Evolutionary conservation across 73 alveolate species (phyloP).

Genomic region (Paramecium primaurelia): DNA sequence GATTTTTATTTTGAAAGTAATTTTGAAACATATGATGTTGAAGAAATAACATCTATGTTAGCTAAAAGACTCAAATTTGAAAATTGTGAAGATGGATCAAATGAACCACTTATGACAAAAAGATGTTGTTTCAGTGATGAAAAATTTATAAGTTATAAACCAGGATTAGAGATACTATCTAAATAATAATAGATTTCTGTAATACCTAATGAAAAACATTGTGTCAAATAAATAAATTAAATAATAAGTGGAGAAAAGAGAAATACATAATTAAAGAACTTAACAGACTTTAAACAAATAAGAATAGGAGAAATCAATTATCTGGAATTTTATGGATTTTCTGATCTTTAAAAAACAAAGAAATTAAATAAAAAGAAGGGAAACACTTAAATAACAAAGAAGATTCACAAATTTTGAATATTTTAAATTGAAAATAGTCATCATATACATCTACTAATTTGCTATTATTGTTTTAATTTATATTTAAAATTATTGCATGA

Average conservation of each 20-base stretch:
- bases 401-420: neutral
- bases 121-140: neutral
- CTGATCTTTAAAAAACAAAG: neutral
- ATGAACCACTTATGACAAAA: neutral
- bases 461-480: neutral
- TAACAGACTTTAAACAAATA: neutral
- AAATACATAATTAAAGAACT: neutral
- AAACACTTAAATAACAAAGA: neutral
- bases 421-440: neutral
- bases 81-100: neutral
- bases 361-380: neutral
- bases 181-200: neutral
- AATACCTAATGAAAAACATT: neutral
- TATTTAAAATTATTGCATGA: neutral
- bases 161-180: neutral
- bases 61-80: neutral
- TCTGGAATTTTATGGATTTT: neutral
- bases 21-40: neutral
- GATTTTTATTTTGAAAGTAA: neutral
- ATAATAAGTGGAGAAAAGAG: neutral
- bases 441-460: neutral
- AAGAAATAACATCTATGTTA: neutral
- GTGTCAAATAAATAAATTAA: neutral
- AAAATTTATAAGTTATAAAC: neutral
- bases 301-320: neutral